Evolutionary conservation across 192 early-diverging fungal species (phyloP), one percentile per base, ranked within the genome.

Genomic region (Thamnidium elegans): DNA sequence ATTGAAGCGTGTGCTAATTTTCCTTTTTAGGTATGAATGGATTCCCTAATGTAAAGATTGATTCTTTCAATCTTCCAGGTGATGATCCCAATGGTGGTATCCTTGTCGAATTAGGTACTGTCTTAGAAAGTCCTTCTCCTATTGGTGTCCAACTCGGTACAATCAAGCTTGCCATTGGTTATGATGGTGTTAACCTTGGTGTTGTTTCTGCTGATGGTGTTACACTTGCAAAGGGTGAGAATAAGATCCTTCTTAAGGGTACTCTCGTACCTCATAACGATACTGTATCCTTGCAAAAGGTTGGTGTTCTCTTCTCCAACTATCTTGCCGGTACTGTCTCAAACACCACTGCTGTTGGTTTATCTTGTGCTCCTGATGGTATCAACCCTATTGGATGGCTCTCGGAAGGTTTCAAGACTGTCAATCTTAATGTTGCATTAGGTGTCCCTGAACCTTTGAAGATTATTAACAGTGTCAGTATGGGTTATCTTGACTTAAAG

Each of bases 31-130:
- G 80, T 34, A 87, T 87, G 84, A 64, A 67, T 42, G 78, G 84
- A 23, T 84, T 87, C 64, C 74, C 76, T 1, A 44, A 72, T 61
- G 80, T 84, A 15, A 71, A 55, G 26, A 79, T 86, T 48, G 67
- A 72, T 44, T 78, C 62, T 39, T 86, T 88, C 55, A 62, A 81
- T 39, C 56, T 84, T 19, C 85, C 83, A 19, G 63, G 70, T 5
- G 78, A 84, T 70, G 80, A 78, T 58, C 71, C 77, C 53, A 69
- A 71, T 21, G 80, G 84, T 58, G 86, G 86, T 66, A 85, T 87
- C 62, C 67, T 73, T 39, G 61, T 87, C 59, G 65, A 66, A 14
- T 81, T 87, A 9, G 72, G 71, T 50, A 82, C 84, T 30, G 69
- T 68, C n/a, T 59, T 87, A 53, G 70, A 62, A 44, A 84, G 81